Conservation (phyloP, 2,329 filamentous ascomycete genomes). For the Daldinia eschscholtzii region DNA sequence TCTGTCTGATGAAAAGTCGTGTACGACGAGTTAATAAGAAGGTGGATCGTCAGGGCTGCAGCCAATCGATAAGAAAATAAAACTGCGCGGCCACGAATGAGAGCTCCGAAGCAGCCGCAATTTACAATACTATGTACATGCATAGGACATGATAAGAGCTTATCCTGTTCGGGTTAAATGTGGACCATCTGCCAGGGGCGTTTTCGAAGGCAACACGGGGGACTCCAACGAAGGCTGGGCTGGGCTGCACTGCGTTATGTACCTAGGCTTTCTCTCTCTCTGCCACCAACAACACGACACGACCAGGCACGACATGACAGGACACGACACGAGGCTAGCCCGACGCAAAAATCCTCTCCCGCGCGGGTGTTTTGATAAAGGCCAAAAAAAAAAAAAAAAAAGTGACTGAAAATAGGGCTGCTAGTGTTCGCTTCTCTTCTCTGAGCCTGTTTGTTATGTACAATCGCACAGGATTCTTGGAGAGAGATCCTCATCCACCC, state of each 20-base stretch:
- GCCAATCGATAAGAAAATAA: slow-evolving; percentile 36
- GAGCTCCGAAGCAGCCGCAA: slow-evolving; percentile 41
- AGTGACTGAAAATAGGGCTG: not conserved
- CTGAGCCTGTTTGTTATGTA: not conserved
- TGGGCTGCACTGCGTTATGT: not conserved
- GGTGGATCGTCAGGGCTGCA: slow-evolving; percentile 8
- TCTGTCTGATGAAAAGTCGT: slow-evolving; percentile 1
- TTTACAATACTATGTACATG: slow-evolving; percentile 38
- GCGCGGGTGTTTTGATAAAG: not conserved
- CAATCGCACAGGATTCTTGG: not conserved
- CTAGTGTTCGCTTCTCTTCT: not conserved
- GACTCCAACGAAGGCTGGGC: slow-evolving; percentile 13
- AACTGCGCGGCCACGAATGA: slow-evolving; percentile 20
- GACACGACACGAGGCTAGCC: slow-evolving; percentile 31
- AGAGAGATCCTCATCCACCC: not conserved
- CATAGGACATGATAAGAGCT: slow-evolving; percentile 37
- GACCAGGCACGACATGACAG: slow-evolving; percentile 20
- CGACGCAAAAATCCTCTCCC: slow-evolving; percentile 25
- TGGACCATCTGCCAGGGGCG: slow-evolving; percentile 33
- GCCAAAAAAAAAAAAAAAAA: not conserved
- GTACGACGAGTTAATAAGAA: slow-evolving; percentile 13
- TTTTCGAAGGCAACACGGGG: slow-evolving; percentile 13
- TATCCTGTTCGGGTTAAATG: slow-evolving; percentile 32
- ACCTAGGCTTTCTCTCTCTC: not conserved
- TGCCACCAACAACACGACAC: slow-evolving; percentile 9